A percentile compares a stretch with the other conserved stretches of the same genome.
These are phyloP conservation scores for Penicillium pancosmium DNA, from an alignment of 495 filamentous ascomycete species.

Conservation along the genomic window DNA sequence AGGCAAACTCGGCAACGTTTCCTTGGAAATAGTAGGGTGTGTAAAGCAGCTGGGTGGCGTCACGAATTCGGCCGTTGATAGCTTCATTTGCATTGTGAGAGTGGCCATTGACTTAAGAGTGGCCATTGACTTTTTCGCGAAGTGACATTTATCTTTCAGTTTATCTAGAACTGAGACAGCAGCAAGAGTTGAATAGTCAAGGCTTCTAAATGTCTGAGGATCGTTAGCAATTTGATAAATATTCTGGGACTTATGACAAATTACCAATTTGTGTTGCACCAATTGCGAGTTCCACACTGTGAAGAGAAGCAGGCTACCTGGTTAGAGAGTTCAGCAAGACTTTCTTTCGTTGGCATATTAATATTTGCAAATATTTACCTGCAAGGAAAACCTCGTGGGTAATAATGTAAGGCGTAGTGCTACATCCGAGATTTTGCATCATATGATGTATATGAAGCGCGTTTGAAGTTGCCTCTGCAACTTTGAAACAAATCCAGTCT, in stretches of 20 bases:
- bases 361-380: neutral
- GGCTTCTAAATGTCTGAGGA: neutral
- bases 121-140: neutral
- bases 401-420: neutral
- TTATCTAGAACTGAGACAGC: neutral
- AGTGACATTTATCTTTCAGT: neutral
- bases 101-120: neutral
- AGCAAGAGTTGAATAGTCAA: conserved; percentile 3
- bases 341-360: neutral
- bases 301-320: neutral
- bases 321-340: neutral
- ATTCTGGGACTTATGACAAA: neutral
- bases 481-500: neutral
- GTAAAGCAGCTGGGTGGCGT: neutral
- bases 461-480: conserved; percentile 1
- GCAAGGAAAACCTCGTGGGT: neutral
- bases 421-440: neutral
- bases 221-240: neutral
- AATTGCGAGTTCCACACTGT: neutral
- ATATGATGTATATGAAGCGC: neutral
- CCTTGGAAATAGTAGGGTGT: neutral
- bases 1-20: neutral
- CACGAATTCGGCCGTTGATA: neutral
- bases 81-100: conserved; percentile 2
- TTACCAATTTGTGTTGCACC: neutral